Percentiles rank a stretch among this genome's conserved stretches.
Conservation (phyloP, 2,329 filamentous ascomycete species). For the Sclerotinia borealis region DNA sequence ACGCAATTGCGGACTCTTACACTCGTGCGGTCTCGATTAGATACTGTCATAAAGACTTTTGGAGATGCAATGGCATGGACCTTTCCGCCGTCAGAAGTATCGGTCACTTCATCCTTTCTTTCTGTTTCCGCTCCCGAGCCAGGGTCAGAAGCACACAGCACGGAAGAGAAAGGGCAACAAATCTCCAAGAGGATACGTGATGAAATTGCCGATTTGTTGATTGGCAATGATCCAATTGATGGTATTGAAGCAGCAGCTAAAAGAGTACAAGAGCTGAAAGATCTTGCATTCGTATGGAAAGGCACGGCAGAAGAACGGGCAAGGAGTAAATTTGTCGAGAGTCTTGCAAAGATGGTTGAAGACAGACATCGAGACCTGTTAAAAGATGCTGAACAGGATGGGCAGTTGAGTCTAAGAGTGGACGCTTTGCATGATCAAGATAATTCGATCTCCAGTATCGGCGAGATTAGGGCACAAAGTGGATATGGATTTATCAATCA, state of each 20-base stretch:
- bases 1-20: slow-evolving; percentile 75
- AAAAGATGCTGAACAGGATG: slow-evolving; percentile 29
- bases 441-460: slow-evolving; percentile 9
- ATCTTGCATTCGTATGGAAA: slow-evolving; percentile 78
- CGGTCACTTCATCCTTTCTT: slow-evolving; percentile 77
- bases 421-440: slow-evolving; percentile 24
- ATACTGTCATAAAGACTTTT: slow-evolving; percentile 84
- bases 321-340: slow-evolving; percentile 73
- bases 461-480: slow-evolving; percentile 24
- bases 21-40: slow-evolving; percentile 75
- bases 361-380: slow-evolving; percentile 47
- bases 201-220: slow-evolving; percentile 66
- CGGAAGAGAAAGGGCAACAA: slow-evolving; percentile 81
- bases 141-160: slow-evolving; percentile 57
- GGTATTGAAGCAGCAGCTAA: slow-evolving; percentile 69
- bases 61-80: slow-evolving; percentile 95
- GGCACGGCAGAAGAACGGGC: slow-evolving; percentile 94
- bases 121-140: slow-evolving; percentile 83
- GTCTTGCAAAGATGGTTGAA: slow-evolving; percentile 74
- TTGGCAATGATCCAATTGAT: slow-evolving; percentile 51
- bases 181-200: slow-evolving; percentile 63
- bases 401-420: slow-evolving; percentile 23
- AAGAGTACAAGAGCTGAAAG: slow-evolving; percentile 71
- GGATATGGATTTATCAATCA: slow-evolving; percentile 35
- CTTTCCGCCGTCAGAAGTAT: slow-evolving; percentile 80